Base-by-base conservation (phyloP, 257 asterid species). In the Petrea volubilis region DNA sequence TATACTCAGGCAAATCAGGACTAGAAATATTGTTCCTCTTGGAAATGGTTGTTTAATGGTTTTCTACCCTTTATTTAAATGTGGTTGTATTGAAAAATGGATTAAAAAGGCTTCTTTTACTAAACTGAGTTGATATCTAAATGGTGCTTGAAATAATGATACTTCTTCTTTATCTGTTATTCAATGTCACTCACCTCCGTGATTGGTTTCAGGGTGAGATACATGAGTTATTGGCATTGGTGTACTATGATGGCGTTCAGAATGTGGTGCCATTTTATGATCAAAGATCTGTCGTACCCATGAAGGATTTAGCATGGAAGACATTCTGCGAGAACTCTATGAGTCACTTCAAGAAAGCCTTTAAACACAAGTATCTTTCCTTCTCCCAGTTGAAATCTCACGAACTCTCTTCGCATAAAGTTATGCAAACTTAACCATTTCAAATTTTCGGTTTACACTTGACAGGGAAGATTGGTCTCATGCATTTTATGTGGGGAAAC, bases 381-480 rank as follows among this genome's bases (percentile, higher is more conserved):
- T 68, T 71, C 73, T 76, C 71, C 71, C 56, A 61, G 40, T 76
- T 73, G 38, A 67, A 68, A 55, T 71, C 67, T 56, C 65, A 74
- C 58, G 60, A 77, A 65, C 64, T 67, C 65, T 74, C 60, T 77
- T 46, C 55, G 62, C 58, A 59, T 71, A 71, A 77, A 41, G 53
- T 60, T 51, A 46, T 43, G 34, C 74, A 17, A 78, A 63, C 70
- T 75, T 53, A 50, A 40, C 53, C 17, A 64, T 44, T 72, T 47
- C 18, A 75, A 36, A 58, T 52, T 64, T 76, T 70, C 15, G 56
- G 41, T 74, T n/a, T n/a, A n/a, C n/a, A n/a, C n/a, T n/a, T 73
- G 74, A 62, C 88, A 94, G 99, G 95, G 93, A 89, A 80, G 99
- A 95, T 77, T 95, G 99, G 98, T 91, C 98, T 63, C 92, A 83